Conservation (phyloP, 768 basidiomycete species). For the Russula olivacea region DNA sequence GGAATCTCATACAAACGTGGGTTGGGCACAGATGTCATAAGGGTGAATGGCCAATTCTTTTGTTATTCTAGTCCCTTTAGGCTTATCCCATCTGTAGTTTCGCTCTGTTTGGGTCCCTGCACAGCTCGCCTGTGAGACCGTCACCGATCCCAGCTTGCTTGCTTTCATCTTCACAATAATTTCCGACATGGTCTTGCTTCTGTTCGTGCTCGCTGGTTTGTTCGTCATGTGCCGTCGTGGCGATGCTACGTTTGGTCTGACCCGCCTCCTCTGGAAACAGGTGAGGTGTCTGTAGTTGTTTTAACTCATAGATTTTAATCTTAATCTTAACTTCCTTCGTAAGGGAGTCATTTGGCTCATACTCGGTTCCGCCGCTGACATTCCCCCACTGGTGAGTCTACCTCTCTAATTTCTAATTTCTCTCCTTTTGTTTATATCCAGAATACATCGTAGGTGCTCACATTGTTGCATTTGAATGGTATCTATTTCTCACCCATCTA, state of each 20-base stretch:
- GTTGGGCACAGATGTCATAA: neutral
- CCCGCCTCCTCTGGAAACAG: neutral
- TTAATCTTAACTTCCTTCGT: neutral
- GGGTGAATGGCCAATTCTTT: neutral
- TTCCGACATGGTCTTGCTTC: neutral
- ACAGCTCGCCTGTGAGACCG: neutral
- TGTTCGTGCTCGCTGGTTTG: constrained; percentile 4
- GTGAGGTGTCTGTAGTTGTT: neutral
- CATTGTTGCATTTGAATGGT: neutral
- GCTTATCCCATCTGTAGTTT: neutral
- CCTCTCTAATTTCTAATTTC: neutral
- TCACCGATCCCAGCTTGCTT: neutral
- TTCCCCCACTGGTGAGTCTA: neutral
- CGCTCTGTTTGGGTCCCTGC: neutral
- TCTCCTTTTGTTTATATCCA: neutral
- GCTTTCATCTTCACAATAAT: neutral
- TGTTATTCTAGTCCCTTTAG: neutral
- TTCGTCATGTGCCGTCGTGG: neutral
- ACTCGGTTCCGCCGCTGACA: neutral
- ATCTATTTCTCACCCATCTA: neutral
- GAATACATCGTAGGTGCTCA: neutral
- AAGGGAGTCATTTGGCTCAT: neutral
- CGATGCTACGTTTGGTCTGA: neutral
- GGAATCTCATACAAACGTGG: neutral
- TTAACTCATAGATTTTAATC: neutral